Evolutionary conservation across 345 rosid genomes (phyloP).

Genomic region (Luvunga scandens): DNA sequence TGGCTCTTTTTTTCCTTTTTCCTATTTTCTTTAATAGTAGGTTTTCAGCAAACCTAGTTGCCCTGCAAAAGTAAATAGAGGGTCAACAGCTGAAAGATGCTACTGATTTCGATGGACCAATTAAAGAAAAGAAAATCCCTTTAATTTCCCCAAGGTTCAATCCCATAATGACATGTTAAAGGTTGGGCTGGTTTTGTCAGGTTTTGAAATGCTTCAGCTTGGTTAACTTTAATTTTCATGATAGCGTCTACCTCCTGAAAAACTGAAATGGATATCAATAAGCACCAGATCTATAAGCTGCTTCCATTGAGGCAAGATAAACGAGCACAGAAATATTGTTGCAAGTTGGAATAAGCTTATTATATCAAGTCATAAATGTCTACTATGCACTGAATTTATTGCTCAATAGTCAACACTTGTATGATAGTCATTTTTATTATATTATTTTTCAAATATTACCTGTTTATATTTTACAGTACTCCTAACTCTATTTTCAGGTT

Average conservation of each 20-base stretch:
- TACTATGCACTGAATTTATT: not conserved
- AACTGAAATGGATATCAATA: slow-evolving; percentile 1
- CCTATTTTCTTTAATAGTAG: not conserved
- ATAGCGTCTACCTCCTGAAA: not conserved
- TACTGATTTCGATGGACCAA: not conserved
- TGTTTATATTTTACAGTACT: not conserved
- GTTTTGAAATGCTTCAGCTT: not conserved
- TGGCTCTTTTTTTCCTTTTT: not conserved
- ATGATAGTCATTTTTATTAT: not conserved
- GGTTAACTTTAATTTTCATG: not conserved
- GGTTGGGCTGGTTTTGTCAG: not conserved
- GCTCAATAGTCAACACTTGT: slow-evolving; percentile 2
- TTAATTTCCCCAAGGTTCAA: not conserved
- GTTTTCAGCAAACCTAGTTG: not conserved
- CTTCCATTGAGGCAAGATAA: not conserved
- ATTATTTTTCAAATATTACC: not conserved
- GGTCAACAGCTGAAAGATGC: slow-evolving; percentile 11
- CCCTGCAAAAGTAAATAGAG: not conserved
- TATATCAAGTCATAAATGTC: not conserved
- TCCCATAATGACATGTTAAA: not conserved
- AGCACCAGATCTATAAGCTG: not conserved
- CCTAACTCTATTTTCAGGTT: slow-evolving; percentile 50
- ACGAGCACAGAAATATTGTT: not conserved
- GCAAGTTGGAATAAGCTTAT: not conserved
- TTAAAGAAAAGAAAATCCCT: not conserved